phyloP scores from a whole-genome alignment of 2,329 filamentous ascomycete genomes.

The Colletotrichum higginsianum region DNA sequence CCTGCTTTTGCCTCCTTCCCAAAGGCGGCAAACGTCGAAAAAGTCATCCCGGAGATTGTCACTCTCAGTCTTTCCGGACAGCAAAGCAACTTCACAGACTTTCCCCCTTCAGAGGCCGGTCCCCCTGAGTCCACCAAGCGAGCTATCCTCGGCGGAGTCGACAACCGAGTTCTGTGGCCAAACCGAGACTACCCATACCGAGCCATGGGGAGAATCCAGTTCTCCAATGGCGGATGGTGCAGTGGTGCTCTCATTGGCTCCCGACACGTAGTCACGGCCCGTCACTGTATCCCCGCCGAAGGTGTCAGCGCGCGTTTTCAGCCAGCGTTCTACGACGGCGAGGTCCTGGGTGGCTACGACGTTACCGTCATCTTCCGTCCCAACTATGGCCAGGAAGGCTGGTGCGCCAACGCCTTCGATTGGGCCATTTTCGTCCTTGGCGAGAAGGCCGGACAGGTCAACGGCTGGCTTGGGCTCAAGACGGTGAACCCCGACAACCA shows the following conservation, averaged over 20 bases:
- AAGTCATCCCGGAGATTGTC: conserved; percentile 2
- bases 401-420: conserved; percentile 43
- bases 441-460: conserved; percentile 46
- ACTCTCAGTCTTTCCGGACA: conserved; percentile 11
- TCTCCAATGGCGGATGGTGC: conserved; percentile 46
- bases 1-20: background rate
- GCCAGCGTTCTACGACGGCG: conserved; percentile 47
- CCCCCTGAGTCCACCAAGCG: conserved; percentile 23
- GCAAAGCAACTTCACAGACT: conserved; percentile 19
- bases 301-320: conserved; percentile 45
- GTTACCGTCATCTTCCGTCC: conserved; percentile 18
- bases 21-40: background rate
- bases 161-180: conserved; percentile 32
- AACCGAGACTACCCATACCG: conserved; percentile 35
- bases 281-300: conserved; percentile 46
- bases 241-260: conserved; percentile 49
- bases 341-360: conserved; percentile 35
- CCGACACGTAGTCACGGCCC: conserved; percentile 49
- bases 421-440: conserved; percentile 49
- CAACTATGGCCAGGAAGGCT: conserved; percentile 27
- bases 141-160: conserved; percentile 20
- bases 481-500: conserved; percentile 37
- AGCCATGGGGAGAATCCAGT: conserved; percentile 44
- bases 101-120: conserved; percentile 13
- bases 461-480: conserved; percentile 47